Conservation (phyloP, 352 stramenopile genomes). For the Phytophthora brassicae region DNA sequence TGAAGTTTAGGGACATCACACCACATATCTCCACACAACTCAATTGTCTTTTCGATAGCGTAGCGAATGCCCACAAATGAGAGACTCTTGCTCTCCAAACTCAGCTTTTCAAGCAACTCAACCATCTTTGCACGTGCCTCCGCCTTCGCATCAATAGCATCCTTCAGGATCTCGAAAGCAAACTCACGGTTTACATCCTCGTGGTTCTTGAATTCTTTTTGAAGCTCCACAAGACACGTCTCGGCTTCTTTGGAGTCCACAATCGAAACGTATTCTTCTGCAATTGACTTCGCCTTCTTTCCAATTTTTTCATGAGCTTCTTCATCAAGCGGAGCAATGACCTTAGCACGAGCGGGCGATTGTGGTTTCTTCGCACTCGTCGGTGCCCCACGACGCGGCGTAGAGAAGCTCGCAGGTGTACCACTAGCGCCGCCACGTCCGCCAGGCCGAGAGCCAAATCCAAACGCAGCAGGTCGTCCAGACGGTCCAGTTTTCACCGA, state of each 20-base stretch:
- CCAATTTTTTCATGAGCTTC: slow-evolving; percentile 64
- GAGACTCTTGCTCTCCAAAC: slow-evolving; percentile 58
- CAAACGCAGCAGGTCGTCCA: slow-evolving; percentile 55
- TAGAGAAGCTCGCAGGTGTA: slow-evolving; percentile 36
- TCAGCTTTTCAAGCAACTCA: slow-evolving; percentile 68
- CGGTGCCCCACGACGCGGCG: slow-evolving; percentile 17
- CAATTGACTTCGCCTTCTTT: slow-evolving; percentile 79
- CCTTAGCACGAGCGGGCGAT: slow-evolving; percentile 29
- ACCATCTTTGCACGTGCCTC: slow-evolving; percentile 59
- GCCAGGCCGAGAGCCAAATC: slow-evolving; percentile 22
- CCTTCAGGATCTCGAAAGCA: slow-evolving; percentile 56
- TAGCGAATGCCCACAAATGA: slow-evolving; percentile 59
- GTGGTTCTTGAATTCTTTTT: slow-evolving; percentile 70
- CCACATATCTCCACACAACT: slow-evolving; percentile 65
- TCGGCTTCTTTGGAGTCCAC: slow-evolving; percentile 71
- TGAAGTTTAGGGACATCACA: slow-evolving; percentile 85
- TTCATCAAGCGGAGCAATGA: slow-evolving; percentile 51
- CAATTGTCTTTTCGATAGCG: slow-evolving; percentile 61
- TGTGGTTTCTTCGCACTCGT: slow-evolving; percentile 36
- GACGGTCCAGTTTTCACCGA: slow-evolving; percentile 62
- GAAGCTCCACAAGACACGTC: slow-evolving; percentile 55
- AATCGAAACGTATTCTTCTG: slow-evolving; percentile 80
- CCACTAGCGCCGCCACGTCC: slow-evolving; percentile 27
- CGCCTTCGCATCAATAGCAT: slow-evolving; percentile 69
- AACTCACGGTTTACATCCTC: slow-evolving; percentile 60